These are phyloP conservation scores for Xenoacremonium recifei DNA, from an alignment of 2,329 filamentous ascomycete genomes.

Conservation along the genomic window DNA sequence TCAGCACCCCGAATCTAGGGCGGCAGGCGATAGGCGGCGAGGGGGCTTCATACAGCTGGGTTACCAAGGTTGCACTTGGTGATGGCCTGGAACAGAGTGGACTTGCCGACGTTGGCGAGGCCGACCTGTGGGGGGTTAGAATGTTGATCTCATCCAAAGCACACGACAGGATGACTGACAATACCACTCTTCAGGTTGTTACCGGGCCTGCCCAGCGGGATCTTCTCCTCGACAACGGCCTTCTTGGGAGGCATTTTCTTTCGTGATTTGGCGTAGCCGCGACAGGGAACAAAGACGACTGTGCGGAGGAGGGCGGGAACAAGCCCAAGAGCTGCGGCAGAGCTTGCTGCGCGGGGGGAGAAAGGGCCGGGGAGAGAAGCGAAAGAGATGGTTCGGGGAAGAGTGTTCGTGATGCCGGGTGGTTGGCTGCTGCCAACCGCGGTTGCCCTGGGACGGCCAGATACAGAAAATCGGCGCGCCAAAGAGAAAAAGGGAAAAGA, in stretches of 20 bases:
- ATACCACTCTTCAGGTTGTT: constrained; percentile 99
- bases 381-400: constrained; percentile 42
- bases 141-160: constrained; percentile 4
- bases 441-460: constrained; percentile 28
- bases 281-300: constrained; percentile 47
- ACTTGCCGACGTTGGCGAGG: constrained; percentile 98
- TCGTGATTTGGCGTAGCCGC: constrained; percentile 61
- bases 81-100: constrained; percentile 98
- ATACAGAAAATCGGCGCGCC: constrained; percentile 20
- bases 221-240: constrained; percentile 85
- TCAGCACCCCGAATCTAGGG: constrained; percentile 39
- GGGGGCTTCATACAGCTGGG: constrained; percentile 71
- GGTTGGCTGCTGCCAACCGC: constrained; percentile 43
- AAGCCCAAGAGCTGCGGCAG: constrained; percentile 58
- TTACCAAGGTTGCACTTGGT: constrained; percentile 97
- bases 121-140: constrained; percentile 67
- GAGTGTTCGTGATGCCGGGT: constrained; percentile 43
- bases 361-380: constrained; percentile 48
- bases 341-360: constrained; percentile 63
- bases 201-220: constrained; percentile 90
- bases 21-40: constrained; percentile 26
- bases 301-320: constrained; percentile 52
- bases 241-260: constrained; percentile 96
- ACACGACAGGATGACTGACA: constrained; percentile 55
- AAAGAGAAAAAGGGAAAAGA: constrained; percentile 14